Percentiles rank a stretch among this genome's conserved stretches.
Conservation (phyloP, 2,329 filamentous ascomycete species). For the Venturia oleaginea region DNA sequence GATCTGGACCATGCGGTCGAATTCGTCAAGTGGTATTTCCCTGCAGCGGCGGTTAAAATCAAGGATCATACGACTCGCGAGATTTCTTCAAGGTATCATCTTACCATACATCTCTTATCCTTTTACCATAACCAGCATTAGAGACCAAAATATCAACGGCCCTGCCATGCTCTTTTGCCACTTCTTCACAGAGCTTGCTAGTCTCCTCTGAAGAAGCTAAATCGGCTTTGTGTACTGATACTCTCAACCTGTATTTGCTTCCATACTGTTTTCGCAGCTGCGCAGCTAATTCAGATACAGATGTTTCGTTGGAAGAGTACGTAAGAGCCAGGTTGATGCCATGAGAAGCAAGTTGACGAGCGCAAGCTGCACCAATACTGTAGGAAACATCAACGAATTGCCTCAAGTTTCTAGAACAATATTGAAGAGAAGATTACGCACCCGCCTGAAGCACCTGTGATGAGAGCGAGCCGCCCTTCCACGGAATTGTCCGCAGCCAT, state of each 20-base stretch:
- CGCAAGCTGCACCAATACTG: slow-evolving; percentile 54
- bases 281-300: slow-evolving; percentile 37
- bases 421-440: slow-evolving; percentile 23
- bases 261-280: slow-evolving; percentile 29
- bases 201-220: slow-evolving; percentile 47
- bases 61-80: slow-evolving; percentile 22
- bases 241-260: slow-evolving; percentile 23
- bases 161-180: slow-evolving; percentile 43
- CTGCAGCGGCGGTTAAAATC: slow-evolving; percentile 19
- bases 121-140: slow-evolving; percentile 58
- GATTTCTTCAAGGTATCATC: not conserved
- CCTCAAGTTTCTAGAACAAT: not conserved
- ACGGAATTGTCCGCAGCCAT: not conserved
- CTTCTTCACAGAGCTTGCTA: slow-evolving; percentile 44
- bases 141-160: slow-evolving; percentile 55
- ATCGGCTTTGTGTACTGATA: slow-evolving; percentile 51
- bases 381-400: not conserved
- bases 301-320: slow-evolving; percentile 44
- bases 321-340: slow-evolving; percentile 50
- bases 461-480: slow-evolving; percentile 44
- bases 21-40: slow-evolving; percentile 55
- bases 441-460: slow-evolving; percentile 55
- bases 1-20: slow-evolving; percentile 52
- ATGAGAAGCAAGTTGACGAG: slow-evolving; percentile 43
- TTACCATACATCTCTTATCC: slow-evolving; percentile 37